Evolutionary conservation across 75 land plant species (phyloP).

Genomic region (Sequoiadendron giganteum): DNA sequence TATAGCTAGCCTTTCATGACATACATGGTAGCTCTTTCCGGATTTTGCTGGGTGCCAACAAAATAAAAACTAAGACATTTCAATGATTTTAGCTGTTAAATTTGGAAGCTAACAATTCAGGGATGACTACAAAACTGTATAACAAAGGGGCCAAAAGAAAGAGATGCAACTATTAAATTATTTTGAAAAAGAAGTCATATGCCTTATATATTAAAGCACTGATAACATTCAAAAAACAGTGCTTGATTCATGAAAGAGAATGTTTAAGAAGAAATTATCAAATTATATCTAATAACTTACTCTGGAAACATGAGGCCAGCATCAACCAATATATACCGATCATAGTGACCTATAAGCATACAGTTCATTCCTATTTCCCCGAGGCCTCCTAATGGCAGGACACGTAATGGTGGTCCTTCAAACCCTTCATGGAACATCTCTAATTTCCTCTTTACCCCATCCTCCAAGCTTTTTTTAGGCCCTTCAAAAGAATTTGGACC

Average conservation of each 20-base stretch:
- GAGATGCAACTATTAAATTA: background rate
- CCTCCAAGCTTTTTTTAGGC: constrained; percentile 39
- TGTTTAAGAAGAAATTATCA: background rate
- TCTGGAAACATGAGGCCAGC: constrained; percentile 66
- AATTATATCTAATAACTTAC: constrained; percentile 25
- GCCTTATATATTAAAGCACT: background rate
- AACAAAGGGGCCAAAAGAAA: background rate
- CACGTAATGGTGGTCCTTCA: constrained; percentile 49
- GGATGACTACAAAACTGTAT: background rate
- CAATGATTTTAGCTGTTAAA: background rate
- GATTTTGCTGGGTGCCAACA: background rate
- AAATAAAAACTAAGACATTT: background rate
- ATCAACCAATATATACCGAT: constrained; percentile 58
- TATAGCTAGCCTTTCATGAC: background rate
- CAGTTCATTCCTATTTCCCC: constrained; percentile 69
- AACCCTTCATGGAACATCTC: constrained; percentile 40
- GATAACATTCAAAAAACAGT: background rate
- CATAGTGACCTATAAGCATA: constrained; percentile 61
- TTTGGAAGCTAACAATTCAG: background rate
- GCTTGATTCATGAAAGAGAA: background rate
- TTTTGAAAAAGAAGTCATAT: background rate
- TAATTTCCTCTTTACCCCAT: constrained; percentile 42
- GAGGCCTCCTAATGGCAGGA: constrained; percentile 52
- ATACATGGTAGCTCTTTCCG: background rate
- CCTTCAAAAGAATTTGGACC: constrained; percentile 25